Evolutionary conservation across 202 grass and related monocot genomes (phyloP).

Genomic region (Elaeis oleifera): DNA sequence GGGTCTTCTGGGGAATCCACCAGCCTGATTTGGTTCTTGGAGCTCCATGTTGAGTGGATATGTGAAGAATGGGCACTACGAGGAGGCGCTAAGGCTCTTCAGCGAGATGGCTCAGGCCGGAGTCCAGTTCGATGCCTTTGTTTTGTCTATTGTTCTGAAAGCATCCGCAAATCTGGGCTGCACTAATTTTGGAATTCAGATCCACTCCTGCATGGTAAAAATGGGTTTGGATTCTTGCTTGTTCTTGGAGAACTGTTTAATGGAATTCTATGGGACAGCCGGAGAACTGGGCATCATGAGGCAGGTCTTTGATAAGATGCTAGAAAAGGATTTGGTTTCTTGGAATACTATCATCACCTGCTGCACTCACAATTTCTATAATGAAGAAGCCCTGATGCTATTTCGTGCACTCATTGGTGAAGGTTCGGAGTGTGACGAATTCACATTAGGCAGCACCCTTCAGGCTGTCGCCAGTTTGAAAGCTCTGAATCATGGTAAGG

Average conservation of each 20-base stretch:
- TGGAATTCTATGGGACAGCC: slow-evolving; percentile 46
- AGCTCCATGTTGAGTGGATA: slow-evolving; percentile 57
- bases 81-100: slow-evolving; percentile 40
- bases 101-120: slow-evolving; percentile 30
- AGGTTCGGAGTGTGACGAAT: slow-evolving; percentile 35
- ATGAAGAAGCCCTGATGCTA: slow-evolving; percentile 34
- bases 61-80: slow-evolving; percentile 39
- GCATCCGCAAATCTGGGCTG: slow-evolving; percentile 37
- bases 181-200: slow-evolving; percentile 35
- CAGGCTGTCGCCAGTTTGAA: slow-evolving; percentile 29
- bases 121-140: slow-evolving; percentile 31
- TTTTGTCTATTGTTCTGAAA: slow-evolving; percentile 38
- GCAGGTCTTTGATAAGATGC: slow-evolving; percentile 40
- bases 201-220: slow-evolving; percentile 50
- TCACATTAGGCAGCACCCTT: slow-evolving; percentile 48
- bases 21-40: slow-evolving; percentile 52
- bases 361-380: slow-evolving; percentile 30
- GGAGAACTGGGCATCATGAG: slow-evolving; percentile 40
- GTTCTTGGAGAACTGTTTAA: slow-evolving; percentile 51
- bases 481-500: slow-evolving; percentile 35
- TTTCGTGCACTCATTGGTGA: slow-evolving; percentile 44
- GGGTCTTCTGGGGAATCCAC: slow-evolving; percentile 34
- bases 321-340: slow-evolving; percentile 45
- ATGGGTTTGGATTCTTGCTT: slow-evolving; percentile 29
- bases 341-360: slow-evolving; percentile 58